phyloP scores from a whole-genome alignment of 1,139 yeast genomes.

The Hyphopichia buzzinii region DNA sequence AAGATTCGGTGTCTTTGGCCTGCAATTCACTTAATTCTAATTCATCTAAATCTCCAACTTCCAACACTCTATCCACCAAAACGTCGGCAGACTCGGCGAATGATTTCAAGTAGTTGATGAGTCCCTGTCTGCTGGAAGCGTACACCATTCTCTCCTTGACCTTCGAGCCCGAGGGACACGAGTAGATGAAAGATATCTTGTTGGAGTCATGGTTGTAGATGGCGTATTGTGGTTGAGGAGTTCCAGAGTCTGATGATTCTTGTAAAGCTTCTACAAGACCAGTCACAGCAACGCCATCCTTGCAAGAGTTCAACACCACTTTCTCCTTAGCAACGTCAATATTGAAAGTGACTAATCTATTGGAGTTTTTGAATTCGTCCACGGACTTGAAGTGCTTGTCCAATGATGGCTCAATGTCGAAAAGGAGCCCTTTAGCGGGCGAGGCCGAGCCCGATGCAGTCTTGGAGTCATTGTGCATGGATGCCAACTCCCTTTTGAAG shows the following conservation, averaged over 20 bases:
- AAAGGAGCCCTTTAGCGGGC: conserved; percentile 19
- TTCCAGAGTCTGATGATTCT: conserved; percentile 6
- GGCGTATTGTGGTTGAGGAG: conserved; percentile 51
- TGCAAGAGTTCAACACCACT: conserved; percentile 19
- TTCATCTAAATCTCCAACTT: conserved; percentile 70
- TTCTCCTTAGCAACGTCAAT: conserved; percentile 31
- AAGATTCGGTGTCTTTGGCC: not conserved
- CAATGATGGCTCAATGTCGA: conserved; percentile 25
- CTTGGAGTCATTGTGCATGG: conserved; percentile 25
- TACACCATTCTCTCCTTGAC: conserved; percentile 91
- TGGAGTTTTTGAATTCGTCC: conserved; percentile 9
- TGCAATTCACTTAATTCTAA: conserved; percentile 44
- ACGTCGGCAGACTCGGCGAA: conserved; percentile 22
- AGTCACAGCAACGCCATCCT: conserved; percentile 15
- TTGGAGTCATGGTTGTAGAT: conserved; percentile 42
- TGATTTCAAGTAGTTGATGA: conserved; percentile 49
- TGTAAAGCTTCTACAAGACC: conserved; percentile 23
- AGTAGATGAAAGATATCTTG: conserved; percentile 61
- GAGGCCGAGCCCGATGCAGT: conserved; percentile 4
- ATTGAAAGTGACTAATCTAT: conserved; percentile 27
- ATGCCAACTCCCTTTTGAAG: conserved; percentile 32
- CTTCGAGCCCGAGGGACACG: conserved; percentile 88
- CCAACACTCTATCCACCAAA: conserved; percentile 43
- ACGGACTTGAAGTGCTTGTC: conserved; percentile 21
- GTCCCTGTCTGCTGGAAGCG: conserved; percentile 77